Base-by-base conservation (phyloP, 768 basidiomycete species). In the Dioszegia crocea region DNA sequence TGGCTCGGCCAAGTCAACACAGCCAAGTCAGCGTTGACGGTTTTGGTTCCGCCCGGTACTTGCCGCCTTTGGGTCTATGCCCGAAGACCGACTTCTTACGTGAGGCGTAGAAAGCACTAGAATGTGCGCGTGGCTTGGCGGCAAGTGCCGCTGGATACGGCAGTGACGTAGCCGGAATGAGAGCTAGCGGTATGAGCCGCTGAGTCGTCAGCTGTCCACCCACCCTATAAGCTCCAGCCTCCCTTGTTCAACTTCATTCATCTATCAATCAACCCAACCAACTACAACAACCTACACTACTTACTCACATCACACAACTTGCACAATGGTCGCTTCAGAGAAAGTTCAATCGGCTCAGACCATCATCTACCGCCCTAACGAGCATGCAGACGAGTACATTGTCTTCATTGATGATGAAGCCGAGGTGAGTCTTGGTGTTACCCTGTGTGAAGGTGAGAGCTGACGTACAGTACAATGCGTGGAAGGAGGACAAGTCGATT, bases 401-500 rank as follows among this genome's bases (percentile, higher is more conserved):
- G 68, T 73, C 43, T 66, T 68, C 59, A 56, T 73, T 46, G 71
- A 70, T 19, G 71, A 73, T 58, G 55, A 65, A 43, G 57, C 52
- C 36, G 71, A 73, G 61, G 71, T 73, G 63, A 54, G 71, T 60
- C 16, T n/a, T n/a, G 24, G 10, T 2, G 33, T 33, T 33, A 14
- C 17, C 44, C 19, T 33, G 4, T 14, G 19, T 21, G 1, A 8
- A 33, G 54, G 41, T 8, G 8, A n/a, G 2, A n/a, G 29, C 46
- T 50, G 56, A 50, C 24, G 23, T 12, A 30, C 47, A 73, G 71
- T 73, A 68, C 67, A 60, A 73, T 51, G 46, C 53, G 21, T 73
- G 71, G 71, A 73, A 70, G 57, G 38, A 54, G 48, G 66, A 62
- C 56, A 73, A 68, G 59, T 65, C 66, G 29, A 73, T 73, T 51